Base-by-base conservation (phyloP, 192 early-diverging fungal genomes). In the Coemansia sp. region DNA sequence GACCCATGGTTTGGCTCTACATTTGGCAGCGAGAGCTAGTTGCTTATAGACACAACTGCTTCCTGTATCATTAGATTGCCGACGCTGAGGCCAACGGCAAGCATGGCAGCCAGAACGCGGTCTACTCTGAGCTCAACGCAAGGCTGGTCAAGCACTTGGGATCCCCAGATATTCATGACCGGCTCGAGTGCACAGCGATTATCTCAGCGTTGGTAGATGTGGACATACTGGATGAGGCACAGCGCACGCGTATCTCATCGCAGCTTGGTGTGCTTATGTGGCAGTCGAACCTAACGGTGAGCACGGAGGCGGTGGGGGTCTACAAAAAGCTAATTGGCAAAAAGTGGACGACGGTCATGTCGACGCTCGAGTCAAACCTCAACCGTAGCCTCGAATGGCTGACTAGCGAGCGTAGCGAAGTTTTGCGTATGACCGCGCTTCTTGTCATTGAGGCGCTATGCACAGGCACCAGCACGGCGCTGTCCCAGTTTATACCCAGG, bases 401-500 rank as follows among this genome's bases (percentile, higher is more conserved):
- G 8, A 45, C 41, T 28, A 52, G 18, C 21, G 64, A 66, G 31
- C 59, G 65, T 28, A 65, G 58, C 39, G 47, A 69, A 16, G 67
- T 70, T 4, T 59, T 68, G 1, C 39, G 55, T 25, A 65, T 66
- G 59, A 76, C 68, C 1, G 74, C 74, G 14, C 45, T 76, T 34
- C 59, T 61, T 2, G 35, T 76, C 35, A 36, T 76, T n/a, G 60
- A 76, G 26, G 64, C 55, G 4, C 61, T 65, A 6, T 76, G 64
- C 65, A 59, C 43, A 0, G 36, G 62, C 20, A 42, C 67, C 0
- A 91, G 91, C 7, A 91, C 92, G 39, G 76, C 94, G 20, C 86
- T 97, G n/a, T 95, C 90, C 60, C 73, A 84, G 3, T 91, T 90
- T 69, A 90, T 95, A 7, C 80, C 85, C 3, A 90, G 86, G 45